These are phyloP conservation scores for Pichia cephalocereana DNA, from an alignment of 805 yeast species.

Conservation along the genomic window DNA sequence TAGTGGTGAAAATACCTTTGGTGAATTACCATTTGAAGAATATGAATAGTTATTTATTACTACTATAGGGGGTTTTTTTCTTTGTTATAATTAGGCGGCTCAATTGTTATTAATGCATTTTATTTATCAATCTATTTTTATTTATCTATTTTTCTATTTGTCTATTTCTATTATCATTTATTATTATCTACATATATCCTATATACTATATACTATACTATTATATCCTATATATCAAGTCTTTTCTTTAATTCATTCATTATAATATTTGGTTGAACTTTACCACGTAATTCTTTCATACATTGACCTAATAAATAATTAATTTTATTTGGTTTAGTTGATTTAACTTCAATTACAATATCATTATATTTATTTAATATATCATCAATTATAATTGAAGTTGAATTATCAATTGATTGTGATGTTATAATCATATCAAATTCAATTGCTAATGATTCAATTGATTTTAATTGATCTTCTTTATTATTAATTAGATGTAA, in stretches of 20 bases:
- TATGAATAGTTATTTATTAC: not conserved
- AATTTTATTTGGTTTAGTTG: slow-evolving; percentile 54
- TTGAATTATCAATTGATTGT: slow-evolving; percentile 12
- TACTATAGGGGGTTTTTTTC: not conserved
- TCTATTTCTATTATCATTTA: not conserved
- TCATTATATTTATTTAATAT: slow-evolving; percentile 34
- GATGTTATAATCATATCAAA: slow-evolving; percentile 38
- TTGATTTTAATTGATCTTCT: slow-evolving; percentile 25
- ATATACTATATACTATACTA: not conserved
- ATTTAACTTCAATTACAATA: slow-evolving; percentile 45
- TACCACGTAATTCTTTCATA: slow-evolving; percentile 73
- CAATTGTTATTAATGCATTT: not conserved
- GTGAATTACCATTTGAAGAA: slow-evolving; percentile 28
- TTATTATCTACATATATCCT: not conserved
- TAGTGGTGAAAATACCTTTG: slow-evolving; percentile 97
- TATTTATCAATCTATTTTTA: slow-evolving; percentile 2
- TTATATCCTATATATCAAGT: slow-evolving; percentile 5
- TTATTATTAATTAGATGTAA: slow-evolving; percentile 49
- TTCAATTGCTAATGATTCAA: slow-evolving; percentile 42
- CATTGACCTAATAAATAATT: slow-evolving; percentile 77
- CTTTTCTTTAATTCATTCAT: slow-evolving; percentile 16
- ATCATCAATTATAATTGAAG: slow-evolving; percentile 23
- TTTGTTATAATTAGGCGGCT: not conserved
- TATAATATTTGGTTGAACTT: slow-evolving; percentile 25
- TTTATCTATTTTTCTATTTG: not conserved